A percentile compares a stretch with the other conserved stretches of the same genome.
Evolutionary conservation across 2,329 filamentous ascomycete genomes (phyloP).

Genomic region (Plectosphaerella cucumerina): DNA sequence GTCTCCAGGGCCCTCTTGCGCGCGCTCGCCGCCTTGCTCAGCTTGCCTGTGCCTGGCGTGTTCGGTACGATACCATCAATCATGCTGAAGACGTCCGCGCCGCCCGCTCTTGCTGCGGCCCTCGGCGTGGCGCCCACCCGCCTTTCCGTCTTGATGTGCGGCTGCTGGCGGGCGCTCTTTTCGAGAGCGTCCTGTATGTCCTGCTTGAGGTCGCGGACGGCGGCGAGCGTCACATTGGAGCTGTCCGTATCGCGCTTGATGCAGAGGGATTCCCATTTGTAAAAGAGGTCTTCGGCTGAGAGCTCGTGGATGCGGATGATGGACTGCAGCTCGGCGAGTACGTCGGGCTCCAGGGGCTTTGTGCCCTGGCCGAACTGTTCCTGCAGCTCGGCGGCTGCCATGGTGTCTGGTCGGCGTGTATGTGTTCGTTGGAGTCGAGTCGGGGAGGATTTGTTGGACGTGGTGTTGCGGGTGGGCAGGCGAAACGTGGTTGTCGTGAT

Average conservation of each 20-base stretch:
- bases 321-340: slow-evolving; percentile 76
- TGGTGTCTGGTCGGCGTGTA: slow-evolving; percentile 1
- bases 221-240: slow-evolving; percentile 65
- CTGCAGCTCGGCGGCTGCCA: slow-evolving; percentile 32
- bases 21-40: slow-evolving; percentile 20
- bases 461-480: too few relatives aligned
- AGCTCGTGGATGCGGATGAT: slow-evolving; percentile 82
- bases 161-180: slow-evolving; percentile 61
- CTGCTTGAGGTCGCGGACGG: slow-evolving; percentile 75
- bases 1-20: slow-evolving; percentile 37
- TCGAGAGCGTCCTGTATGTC: slow-evolving; percentile 82
- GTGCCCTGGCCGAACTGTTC: slow-evolving; percentile 50
- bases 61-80: slow-evolving; percentile 66
- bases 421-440: neutral
- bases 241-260: slow-evolving; percentile 88
- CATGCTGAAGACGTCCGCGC: slow-evolving; percentile 79
- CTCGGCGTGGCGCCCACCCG: slow-evolving; percentile 61
- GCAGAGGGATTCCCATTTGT: slow-evolving; percentile 98
- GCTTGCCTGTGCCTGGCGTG: slow-evolving; percentile 41
- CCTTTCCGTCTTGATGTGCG: slow-evolving; percentile 60
- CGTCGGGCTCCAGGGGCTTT: slow-evolving; percentile 67
- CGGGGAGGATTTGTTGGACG: too few relatives aligned
- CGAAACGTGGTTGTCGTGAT: too few relatives aligned
- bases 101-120: slow-evolving; percentile 42
- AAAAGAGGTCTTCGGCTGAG: slow-evolving; percentile 81